Conservation (phyloP, 495 filamentous ascomycete genomes). For the Xylaria grammica region DNA sequence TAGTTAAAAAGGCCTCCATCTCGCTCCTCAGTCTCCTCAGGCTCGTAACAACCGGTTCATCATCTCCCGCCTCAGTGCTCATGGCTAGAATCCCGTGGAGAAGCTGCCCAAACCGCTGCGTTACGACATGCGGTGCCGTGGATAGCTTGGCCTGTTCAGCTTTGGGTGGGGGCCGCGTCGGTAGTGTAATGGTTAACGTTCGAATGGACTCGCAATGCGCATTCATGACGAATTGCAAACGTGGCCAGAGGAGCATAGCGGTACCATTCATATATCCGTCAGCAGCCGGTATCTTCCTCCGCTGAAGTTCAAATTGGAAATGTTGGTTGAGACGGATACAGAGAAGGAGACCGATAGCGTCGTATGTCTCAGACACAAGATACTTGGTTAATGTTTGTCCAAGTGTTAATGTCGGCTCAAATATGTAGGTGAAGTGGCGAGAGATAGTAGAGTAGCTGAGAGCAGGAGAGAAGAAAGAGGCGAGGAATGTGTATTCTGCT, state of each 20-base stretch:
- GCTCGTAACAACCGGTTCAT: slow-evolving; percentile 86
- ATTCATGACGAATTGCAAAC: slow-evolving; percentile 92
- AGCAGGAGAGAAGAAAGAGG: slow-evolving; percentile 78
- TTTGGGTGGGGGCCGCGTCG: slow-evolving; percentile 54
- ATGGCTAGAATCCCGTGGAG: slow-evolving; percentile 82
- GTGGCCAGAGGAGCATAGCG: slow-evolving; percentile 94
- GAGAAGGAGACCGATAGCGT: slow-evolving; percentile 84
- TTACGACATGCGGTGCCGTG: slow-evolving; percentile 87
- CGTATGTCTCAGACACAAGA: slow-evolving; percentile 75
- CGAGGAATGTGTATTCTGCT: slow-evolving; percentile 93
- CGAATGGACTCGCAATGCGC: slow-evolving; percentile 86
- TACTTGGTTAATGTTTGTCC: slow-evolving; percentile 78
- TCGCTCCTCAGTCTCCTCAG: slow-evolving; percentile 76
- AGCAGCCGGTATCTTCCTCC: slow-evolving; percentile 84
- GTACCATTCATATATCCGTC: slow-evolving; percentile 94
- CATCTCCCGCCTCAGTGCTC: slow-evolving; percentile 85
- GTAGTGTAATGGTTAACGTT: slow-evolving; percentile 57
- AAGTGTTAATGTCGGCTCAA: slow-evolving; percentile 80
- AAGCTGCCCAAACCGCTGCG: slow-evolving; percentile 90
- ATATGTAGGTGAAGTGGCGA: slow-evolving; percentile 77
- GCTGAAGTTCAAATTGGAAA: slow-evolving; percentile 88
- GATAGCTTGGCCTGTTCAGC: slow-evolving; percentile 68
- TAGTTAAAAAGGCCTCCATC: slow-evolving; percentile 76
- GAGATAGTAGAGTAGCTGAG: slow-evolving; percentile 62
- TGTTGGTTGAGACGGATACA: slow-evolving; percentile 95